phyloP scores from a whole-genome alignment of 2,329 filamentous ascomycete genomes.

The Aureobasidium pullulans region DNA sequence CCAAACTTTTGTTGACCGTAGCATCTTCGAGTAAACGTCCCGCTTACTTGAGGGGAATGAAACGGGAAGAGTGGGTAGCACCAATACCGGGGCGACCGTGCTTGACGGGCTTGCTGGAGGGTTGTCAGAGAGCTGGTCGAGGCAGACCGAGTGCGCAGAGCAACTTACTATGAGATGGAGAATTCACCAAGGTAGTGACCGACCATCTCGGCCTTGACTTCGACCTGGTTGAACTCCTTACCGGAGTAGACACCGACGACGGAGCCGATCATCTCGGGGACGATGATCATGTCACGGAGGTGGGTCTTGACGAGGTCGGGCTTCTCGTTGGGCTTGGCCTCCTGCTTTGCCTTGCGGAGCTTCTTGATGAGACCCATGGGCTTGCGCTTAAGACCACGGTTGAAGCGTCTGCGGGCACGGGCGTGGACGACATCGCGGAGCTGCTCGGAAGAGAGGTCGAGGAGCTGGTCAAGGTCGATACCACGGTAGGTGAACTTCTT shows the following conservation, averaged over 20 bases:
- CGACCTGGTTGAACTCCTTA: conserved; percentile 99
- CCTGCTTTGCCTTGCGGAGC: conserved; percentile 98
- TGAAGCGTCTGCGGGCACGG: conserved; percentile 96
- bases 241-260: conserved; percentile 99
- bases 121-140: conserved; percentile 40
- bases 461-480: conserved; percentile 99
- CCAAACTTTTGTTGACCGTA: conserved; percentile 13
- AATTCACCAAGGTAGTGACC: conserved; percentile 99
- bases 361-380: conserved; percentile 99
- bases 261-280: conserved; percentile 99
- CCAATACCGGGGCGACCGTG: conserved; percentile 99
- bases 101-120: conserved; percentile 92
- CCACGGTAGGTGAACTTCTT: conserved; percentile 99
- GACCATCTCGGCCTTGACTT: conserved; percentile 99
- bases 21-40: conserved; percentile 7
- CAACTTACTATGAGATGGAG: conserved; percentile 97
- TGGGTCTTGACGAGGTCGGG: conserved; percentile 98
- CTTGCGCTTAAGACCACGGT: conserved; percentile 99
- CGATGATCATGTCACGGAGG: conserved; percentile 99
- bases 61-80: conserved; percentile 99
- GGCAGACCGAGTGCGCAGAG: neutral
- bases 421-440: conserved; percentile 99
- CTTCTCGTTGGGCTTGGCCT: conserved; percentile 99
- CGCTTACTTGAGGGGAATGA: conserved; percentile 97
- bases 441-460: conserved; percentile 97